Evolutionary conservation across 2,329 filamentous ascomycete genomes (phyloP), one percentile per base, ranked within the genome.

Genomic region (Dothideomycetes sp.): DNA sequence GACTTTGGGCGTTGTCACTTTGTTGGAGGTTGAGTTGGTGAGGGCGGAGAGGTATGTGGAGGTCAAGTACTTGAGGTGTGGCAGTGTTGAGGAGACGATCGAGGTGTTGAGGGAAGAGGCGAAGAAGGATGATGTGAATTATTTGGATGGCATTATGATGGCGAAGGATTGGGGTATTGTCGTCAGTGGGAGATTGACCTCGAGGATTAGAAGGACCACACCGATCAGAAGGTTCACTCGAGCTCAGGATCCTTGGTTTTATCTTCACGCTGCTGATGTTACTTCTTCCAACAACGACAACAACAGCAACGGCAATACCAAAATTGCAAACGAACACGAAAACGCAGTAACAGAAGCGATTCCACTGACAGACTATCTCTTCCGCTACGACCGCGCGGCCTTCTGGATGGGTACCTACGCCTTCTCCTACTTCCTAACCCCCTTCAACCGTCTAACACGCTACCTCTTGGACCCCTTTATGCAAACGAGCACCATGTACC

Each of bases 381-480:
- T 84, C 59, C 73, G 80, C 12, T 83, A 81, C 59, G 78, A 84
- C 56, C 71, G 79, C 24, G 80, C 77, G 33, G 77, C 72, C 3
- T 83, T 83, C 60, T 84, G 79, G 80, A 73, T 74, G 4, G 79
- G 73, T 8, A 62, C 62, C 13, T 74, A 77, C 41, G 74, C 76
- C 2, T 41, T 78, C 59, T 57, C 62, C 17, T 83, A 82, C 59
- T 82, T 82, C 56, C 53, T 70, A 24, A 72, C 62, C 30, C 79
- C 79, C 0, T 82, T 82, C 59, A 83, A 80, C 61, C 65, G 70
- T 24, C 56, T 74, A 48, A 82, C 78, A 0, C 69, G 79, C 16
- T 72, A 65, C 52, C 54, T 73, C n/a, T 64, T 82, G 4, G 72
- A 84, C 51, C 65, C 68, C 15, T 75, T 81, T 45, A 64, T 81